phyloP scores from a whole-genome alignment of 805 yeast species.

The Spathaspora boniae region DNA sequence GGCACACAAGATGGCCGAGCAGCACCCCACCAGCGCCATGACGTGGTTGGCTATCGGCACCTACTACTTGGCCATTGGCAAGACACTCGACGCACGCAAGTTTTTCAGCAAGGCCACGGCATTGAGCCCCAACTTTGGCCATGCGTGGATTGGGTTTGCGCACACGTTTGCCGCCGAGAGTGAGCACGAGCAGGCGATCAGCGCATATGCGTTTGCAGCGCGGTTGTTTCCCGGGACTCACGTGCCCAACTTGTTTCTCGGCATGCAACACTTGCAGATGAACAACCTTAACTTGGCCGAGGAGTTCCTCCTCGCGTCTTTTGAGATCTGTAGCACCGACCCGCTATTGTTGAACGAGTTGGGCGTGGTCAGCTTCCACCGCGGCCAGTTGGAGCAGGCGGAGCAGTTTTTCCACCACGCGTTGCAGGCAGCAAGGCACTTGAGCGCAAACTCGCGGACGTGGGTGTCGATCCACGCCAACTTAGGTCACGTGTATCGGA shows the following conservation, averaged over 20 bases:
- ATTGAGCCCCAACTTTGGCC: slow-evolving; percentile 84
- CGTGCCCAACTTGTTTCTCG: slow-evolving; percentile 82
- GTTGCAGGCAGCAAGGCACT: slow-evolving; percentile 57
- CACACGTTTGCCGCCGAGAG: slow-evolving; percentile 97
- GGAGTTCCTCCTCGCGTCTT: slow-evolving; percentile 76
- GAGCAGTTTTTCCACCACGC: slow-evolving; percentile 72
- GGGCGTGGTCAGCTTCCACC: slow-evolving; percentile 88
- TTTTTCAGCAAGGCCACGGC: slow-evolving; percentile 87
- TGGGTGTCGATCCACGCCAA: slow-evolving; percentile 85
- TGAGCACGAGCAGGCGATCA: slow-evolving; percentile 98
- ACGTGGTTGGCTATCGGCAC: slow-evolving; percentile 94
- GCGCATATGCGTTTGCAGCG: slow-evolving; percentile 95
- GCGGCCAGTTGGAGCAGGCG: slow-evolving; percentile 61
- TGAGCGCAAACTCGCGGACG: slow-evolving; percentile 76
- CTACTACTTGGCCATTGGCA: slow-evolving; percentile 73
- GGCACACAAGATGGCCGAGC: slow-evolving; percentile 83
- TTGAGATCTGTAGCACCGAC: slow-evolving; percentile 75
- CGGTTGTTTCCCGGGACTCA: slow-evolving; percentile 88
- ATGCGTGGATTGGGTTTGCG: slow-evolving; percentile 98
- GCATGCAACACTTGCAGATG: slow-evolving; percentile 94
- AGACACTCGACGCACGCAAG: slow-evolving; percentile 77
- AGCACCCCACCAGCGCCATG: slow-evolving; percentile 73
- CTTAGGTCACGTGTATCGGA: slow-evolving; percentile 83
- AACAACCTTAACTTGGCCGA: slow-evolving; percentile 78
- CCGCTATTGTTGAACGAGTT: slow-evolving; percentile 87